Conservation (phyloP, 139 green algal species). For the Protoeuglena noctilucae region DNA sequence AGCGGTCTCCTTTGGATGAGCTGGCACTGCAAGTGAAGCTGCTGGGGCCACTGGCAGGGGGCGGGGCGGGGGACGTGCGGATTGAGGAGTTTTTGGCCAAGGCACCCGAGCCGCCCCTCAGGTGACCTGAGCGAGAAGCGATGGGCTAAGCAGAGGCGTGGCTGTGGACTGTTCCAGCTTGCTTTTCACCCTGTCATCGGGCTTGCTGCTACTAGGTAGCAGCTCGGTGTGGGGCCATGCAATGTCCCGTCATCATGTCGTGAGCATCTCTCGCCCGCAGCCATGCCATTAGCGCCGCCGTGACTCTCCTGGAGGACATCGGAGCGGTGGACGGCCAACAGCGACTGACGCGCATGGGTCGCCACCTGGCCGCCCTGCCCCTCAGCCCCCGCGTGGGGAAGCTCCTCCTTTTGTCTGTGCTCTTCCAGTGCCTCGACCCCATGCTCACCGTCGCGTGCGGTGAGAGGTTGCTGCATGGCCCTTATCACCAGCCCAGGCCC, state of each 20-base stretch:
- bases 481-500: background rate
- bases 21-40: constrained; percentile 52
- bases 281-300: constrained; percentile 23
- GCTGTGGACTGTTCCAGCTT: too few species aligned
- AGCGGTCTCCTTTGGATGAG: constrained; percentile 39
- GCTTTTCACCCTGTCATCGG: too few species aligned
- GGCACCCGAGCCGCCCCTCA: constrained; percentile 37
- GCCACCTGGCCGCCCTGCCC: constrained; percentile 63
- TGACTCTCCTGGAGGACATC: constrained; percentile 41
- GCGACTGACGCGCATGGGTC: constrained; percentile 53
- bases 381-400: constrained; percentile 59
- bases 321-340: constrained; percentile 30
- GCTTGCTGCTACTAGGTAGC: too few species aligned
- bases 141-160: too few species aligned
- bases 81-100: constrained; percentile 34
- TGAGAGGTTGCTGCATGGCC: constrained; percentile 20
- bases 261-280: too few species aligned
- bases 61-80: background rate
- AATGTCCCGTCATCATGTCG: too few species aligned
- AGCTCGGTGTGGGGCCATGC: too few species aligned
- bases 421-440: constrained; percentile 60
- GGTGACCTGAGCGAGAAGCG: too few species aligned
- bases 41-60: constrained; percentile 18
- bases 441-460: constrained; percentile 58
- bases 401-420: constrained; percentile 58